Percentiles rank a stretch among this genome's conserved stretches.
Evolutionary conservation across 495 filamentous ascomycete genomes (phyloP).

Genomic region (Penicillium manginii): DNA sequence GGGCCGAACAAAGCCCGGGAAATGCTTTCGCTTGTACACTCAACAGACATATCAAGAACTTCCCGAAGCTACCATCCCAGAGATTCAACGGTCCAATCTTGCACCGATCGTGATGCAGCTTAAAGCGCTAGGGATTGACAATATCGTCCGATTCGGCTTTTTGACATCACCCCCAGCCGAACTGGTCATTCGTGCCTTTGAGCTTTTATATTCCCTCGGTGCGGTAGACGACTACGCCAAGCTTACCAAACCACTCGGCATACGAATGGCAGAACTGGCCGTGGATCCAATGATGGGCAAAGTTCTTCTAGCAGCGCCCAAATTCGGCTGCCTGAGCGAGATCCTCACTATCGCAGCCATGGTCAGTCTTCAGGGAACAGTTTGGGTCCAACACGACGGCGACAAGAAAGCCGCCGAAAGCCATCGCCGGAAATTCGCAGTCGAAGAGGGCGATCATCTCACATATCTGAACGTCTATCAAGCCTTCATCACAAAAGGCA

Average conservation of each 20-base stretch:
- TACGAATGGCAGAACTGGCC: slow-evolving; percentile 92
- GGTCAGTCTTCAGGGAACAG: slow-evolving; percentile 79
- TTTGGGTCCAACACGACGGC: slow-evolving; percentile 81
- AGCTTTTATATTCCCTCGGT: slow-evolving; percentile 87
- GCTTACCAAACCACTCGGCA: slow-evolving; percentile 83
- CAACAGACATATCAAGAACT: slow-evolving; percentile 72
- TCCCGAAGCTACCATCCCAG: slow-evolving; percentile 77
- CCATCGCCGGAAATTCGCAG: slow-evolving; percentile 80
- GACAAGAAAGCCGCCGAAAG: slow-evolving; percentile 74
- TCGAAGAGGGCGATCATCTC: slow-evolving; percentile 93
- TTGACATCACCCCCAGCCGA: slow-evolving; percentile 87
- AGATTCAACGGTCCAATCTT: slow-evolving; percentile 92
- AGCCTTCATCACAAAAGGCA: slow-evolving; percentile 82
- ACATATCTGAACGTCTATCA: slow-evolving; percentile 94
- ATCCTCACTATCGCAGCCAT: slow-evolving; percentile 93
- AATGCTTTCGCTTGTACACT: slow-evolving; percentile 93
- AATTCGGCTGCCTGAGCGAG: slow-evolving; percentile 80
- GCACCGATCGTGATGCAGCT: slow-evolving; percentile 90
- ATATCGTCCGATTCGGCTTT: slow-evolving; percentile 89
- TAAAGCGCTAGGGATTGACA: slow-evolving; percentile 95
- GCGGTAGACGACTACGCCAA: slow-evolving; percentile 90
- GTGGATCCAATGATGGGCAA: slow-evolving; percentile 97
- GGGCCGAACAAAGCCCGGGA: slow-evolving; percentile 88
- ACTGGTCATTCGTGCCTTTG: slow-evolving; percentile 83
- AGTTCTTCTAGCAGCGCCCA: slow-evolving; percentile 76